Evolutionary conservation across 1,284 basidiomycete genomes (phyloP).

Genomic region (Ganoderma lingzhi): DNA sequence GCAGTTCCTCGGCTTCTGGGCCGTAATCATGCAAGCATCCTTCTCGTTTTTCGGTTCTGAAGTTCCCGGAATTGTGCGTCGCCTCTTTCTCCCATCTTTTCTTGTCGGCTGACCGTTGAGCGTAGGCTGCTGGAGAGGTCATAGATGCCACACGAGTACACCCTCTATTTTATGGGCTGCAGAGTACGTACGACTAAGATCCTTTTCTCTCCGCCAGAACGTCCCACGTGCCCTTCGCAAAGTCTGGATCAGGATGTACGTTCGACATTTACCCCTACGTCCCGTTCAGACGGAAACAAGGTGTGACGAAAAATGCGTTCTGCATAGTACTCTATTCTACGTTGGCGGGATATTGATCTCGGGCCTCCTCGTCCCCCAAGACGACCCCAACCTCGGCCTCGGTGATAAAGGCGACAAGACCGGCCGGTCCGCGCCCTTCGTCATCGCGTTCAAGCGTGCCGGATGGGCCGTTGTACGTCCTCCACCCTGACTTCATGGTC

Average conservation of each 20-base stretch:
- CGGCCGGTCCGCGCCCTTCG: slow-evolving; percentile 56
- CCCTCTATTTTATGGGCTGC: neutral
- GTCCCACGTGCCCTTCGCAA: slow-evolving; percentile 54
- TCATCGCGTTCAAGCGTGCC: slow-evolving; percentile 53
- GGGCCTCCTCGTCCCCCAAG: slow-evolving; percentile 58
- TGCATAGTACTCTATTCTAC: slow-evolving; percentile 40
- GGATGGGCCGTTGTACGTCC: slow-evolving; percentile 46
- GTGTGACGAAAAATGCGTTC: neutral
- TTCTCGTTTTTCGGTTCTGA: slow-evolving; percentile 45
- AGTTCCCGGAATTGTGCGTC: slow-evolving; percentile 42
- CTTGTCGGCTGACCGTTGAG: neutral
- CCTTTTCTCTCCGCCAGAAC: slow-evolving; percentile 37
- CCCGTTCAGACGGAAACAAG: too few species aligned
- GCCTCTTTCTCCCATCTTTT: neutral
- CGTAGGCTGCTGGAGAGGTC: slow-evolving; percentile 46
- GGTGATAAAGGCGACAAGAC: slow-evolving; percentile 42
- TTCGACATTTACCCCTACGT: neutral
- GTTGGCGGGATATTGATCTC: slow-evolving; percentile 49
- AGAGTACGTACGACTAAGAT: neutral
- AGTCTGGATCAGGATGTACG: slow-evolving; percentile 63
- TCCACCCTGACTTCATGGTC: neutral
- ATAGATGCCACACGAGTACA: slow-evolving; percentile 41
- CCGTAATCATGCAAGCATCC: slow-evolving; percentile 49
- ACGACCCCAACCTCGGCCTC: slow-evolving; percentile 45
- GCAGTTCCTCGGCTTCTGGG: slow-evolving; percentile 58